Percentiles rank a stretch among this genome's conserved stretches.
Conservation (phyloP, 331 rosid species). For the Quercus lobata region DNA sequence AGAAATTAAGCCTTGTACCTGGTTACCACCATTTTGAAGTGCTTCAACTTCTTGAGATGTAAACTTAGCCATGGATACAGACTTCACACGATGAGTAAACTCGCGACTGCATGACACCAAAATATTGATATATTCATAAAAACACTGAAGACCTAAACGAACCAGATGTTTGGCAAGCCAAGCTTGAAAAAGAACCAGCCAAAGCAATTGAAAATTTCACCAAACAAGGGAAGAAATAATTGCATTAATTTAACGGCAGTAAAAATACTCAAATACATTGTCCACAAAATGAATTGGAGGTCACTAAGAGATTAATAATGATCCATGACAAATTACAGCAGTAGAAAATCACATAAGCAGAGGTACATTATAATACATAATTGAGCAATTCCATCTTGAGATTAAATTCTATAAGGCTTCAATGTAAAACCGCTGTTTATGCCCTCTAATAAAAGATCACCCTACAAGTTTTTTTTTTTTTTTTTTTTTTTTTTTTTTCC, state of each 20-base stretch:
- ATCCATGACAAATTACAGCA: not conserved
- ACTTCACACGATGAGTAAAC: conserved; percentile 97
- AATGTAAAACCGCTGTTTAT: too few relatives aligned
- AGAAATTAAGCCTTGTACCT: conserved; percentile 46
- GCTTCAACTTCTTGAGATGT: conserved; percentile 86
- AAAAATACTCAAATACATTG: not conserved
- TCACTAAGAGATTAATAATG: too few relatives aligned
- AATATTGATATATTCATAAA: not conserved
- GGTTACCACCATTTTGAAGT: conserved; percentile 90
- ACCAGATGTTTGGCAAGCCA: not conserved
- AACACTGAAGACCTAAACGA: not conserved
- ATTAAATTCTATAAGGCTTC: too few relatives aligned
- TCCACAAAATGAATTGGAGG: not conserved
- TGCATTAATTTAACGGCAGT: not conserved
- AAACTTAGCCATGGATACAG: conserved; percentile 93
- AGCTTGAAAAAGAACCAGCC: not conserved
- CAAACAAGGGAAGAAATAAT: not conserved
- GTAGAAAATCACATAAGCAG: not conserved
- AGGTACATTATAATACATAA: not conserved
- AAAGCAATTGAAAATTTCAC: not conserved
- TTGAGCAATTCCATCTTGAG: not conserved
- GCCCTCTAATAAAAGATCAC: too few relatives aligned
- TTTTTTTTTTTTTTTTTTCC: too few relatives aligned
- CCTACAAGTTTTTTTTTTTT: too few relatives aligned
- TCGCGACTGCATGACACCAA: conserved; percentile 65